These are phyloP conservation scores for Suillus americanus DNA, from an alignment of 768 basidiomycete genomes.

Conservation along the genomic window DNA sequence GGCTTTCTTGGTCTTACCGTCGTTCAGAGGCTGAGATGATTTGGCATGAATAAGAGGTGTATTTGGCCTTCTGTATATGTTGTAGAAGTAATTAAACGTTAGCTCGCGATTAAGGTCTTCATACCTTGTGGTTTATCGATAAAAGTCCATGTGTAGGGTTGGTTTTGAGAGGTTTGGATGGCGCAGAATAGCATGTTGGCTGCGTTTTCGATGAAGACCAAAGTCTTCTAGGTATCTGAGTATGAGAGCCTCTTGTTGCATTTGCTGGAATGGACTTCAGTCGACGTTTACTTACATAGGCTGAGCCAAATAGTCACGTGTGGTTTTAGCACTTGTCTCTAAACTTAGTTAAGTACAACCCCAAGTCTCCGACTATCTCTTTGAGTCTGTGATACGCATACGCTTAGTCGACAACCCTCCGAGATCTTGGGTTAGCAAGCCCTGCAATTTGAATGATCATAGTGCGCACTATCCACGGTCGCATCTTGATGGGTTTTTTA, in stretches of 20 bases:
- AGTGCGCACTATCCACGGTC: not conserved
- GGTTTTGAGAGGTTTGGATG: conserved; percentile 38
- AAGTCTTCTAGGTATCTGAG: no score
- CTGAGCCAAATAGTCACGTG: not conserved
- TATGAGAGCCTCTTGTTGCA: no score
- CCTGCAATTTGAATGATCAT: not conserved
- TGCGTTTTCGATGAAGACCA: no score
- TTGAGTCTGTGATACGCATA: no score
- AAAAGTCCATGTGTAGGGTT: conserved; percentile 71
- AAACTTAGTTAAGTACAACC: no score
- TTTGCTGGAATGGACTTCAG: no score
- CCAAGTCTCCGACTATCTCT: no score
- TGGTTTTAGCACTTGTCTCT: no score
- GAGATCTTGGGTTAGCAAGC: no score
- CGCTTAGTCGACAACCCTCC: no score
- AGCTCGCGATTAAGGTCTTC: conserved; percentile 15
- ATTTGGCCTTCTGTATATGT: conserved; percentile 57
- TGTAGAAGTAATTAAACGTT: not conserved
- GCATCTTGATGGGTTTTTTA: not conserved
- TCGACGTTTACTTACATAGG: no score
- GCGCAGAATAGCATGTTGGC: no score
- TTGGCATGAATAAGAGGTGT: conserved; percentile 64
- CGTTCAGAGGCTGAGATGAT: conserved; percentile 61
- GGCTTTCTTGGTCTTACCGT: conserved; percentile 71
- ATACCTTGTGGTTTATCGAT: conserved; percentile 75